Evolutionary conservation across 805 yeast genomes (phyloP).

Genomic region (Yamadazyma endophytica): DNA sequence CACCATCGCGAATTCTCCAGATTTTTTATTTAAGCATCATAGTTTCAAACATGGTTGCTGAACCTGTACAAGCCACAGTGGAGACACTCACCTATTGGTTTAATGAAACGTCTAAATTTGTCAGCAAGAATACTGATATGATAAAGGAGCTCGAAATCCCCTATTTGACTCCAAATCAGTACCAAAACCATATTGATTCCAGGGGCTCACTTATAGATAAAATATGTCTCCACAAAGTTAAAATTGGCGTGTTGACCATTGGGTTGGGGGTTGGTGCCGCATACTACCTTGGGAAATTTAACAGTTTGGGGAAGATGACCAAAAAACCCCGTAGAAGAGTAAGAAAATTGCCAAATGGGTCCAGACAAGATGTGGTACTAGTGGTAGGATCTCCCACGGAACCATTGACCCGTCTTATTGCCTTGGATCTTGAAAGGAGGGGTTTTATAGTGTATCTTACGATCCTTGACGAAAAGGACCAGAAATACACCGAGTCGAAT

Average conservation of each 20-base stretch:
- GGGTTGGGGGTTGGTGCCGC: conserved; percentile 25
- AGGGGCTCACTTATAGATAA: conserved; percentile 1
- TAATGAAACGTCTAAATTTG: conserved; percentile 15
- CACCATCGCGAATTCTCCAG: too few relatives aligned
- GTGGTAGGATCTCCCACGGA: conserved; percentile 75
- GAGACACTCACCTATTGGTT: conserved; percentile 22
- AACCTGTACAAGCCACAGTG: conserved; percentile 39
- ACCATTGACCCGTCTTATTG: conserved; percentile 64
- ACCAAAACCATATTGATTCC: background rate
- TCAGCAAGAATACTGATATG: conserved; percentile 20
- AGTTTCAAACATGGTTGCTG: conserved; percentile 33
- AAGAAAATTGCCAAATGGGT: conserved; percentile 60
- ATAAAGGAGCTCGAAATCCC: conserved; percentile 10
- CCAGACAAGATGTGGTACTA: conserved; percentile 69
- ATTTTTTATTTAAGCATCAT: too few relatives aligned
- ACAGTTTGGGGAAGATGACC: background rate
- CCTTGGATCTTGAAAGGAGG: conserved; percentile 69
- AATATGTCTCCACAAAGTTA: conserved; percentile 4
- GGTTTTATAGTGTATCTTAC: conserved; percentile 82
- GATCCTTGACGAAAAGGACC: conserved; percentile 58
- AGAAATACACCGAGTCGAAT: conserved; percentile 43
- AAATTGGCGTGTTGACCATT: conserved; percentile 16
- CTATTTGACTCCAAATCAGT: background rate
- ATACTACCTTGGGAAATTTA: conserved; percentile 1
- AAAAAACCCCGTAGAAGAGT: conserved; percentile 47